phyloP scores from a whole-genome alignment of 2,329 filamentous ascomycete species.

The Lecanicillium sp. region DNA sequence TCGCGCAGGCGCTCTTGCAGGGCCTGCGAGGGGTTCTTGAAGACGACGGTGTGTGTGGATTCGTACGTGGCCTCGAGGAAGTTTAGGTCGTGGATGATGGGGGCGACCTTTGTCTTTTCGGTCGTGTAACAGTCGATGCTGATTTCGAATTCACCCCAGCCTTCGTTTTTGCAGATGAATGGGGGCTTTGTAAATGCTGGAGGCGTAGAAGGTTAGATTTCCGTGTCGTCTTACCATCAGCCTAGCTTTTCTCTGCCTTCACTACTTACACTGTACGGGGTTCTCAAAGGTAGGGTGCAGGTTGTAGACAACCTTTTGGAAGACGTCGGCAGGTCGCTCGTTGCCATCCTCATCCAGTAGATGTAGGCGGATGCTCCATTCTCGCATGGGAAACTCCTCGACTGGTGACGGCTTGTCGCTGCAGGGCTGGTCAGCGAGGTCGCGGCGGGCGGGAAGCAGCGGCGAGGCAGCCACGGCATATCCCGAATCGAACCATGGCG shows the following conservation, averaged over 20 bases:
- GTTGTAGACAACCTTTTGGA: conserved; percentile 88
- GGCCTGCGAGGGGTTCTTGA: conserved; percentile 89
- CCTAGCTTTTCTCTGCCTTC: too few relatives aligned
- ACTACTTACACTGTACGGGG: conserved; percentile 75
- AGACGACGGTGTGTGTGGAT: conserved; percentile 68
- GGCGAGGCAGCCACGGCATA: too few relatives aligned
- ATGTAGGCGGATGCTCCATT: conserved; percentile 83
- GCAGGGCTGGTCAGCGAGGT: conserved; percentile 17
- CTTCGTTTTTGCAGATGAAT: conserved; percentile 86
- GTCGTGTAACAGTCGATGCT: conserved; percentile 72
- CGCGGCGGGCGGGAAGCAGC: too few relatives aligned
- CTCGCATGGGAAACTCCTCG: conserved; percentile 85
- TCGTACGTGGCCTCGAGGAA: conserved; percentile 80
- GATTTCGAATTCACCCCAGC: conserved; percentile 99
- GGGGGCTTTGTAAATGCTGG: conserved; percentile 75
- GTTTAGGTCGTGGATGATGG: conserved; percentile 81
- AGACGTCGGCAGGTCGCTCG: conserved; percentile 73
- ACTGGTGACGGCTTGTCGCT: conserved; percentile 74
- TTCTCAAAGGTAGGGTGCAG: conserved; percentile 91
- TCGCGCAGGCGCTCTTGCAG: conserved; percentile 73
- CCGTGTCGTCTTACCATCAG: too few relatives aligned
- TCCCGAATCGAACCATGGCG: too few relatives aligned
- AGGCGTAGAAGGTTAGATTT: neutral
- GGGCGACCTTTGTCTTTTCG: conserved; percentile 75
- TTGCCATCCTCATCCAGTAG: conserved; percentile 81